phyloP scores from a whole-genome alignment of 2,329 filamentous ascomycete genomes.

The Pyrenophora teres region DNA sequence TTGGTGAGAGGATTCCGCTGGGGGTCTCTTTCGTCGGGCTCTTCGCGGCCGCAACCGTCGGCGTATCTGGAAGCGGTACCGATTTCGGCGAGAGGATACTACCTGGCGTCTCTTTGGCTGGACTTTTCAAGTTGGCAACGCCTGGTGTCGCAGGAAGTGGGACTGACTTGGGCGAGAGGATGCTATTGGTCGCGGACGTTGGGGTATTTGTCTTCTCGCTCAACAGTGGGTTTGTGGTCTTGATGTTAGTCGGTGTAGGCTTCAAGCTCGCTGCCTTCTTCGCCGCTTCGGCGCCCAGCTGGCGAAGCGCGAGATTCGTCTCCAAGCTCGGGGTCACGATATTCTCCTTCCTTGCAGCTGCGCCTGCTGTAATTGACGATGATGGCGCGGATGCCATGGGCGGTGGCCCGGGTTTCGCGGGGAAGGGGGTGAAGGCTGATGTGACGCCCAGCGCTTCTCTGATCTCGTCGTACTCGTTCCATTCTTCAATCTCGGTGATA shows the following conservation, averaged over 20 bases:
- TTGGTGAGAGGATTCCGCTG: constrained; percentile 29
- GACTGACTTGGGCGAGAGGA: constrained; percentile 13
- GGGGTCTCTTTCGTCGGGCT: not conserved
- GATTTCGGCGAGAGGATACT: constrained; percentile 18
- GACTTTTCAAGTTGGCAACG: constrained; percentile 20
- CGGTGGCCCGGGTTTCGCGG: constrained; percentile 31
- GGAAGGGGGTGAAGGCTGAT: constrained; percentile 37
- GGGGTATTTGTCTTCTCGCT: constrained; percentile 41
- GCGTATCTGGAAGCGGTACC: constrained; percentile 31
- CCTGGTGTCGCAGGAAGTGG: not conserved
- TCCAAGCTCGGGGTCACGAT: constrained; percentile 26
- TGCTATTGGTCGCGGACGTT: constrained; percentile 17
- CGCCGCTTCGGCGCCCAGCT: constrained; percentile 45
- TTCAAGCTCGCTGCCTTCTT: constrained; percentile 46
- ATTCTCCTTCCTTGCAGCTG: constrained; percentile 32
- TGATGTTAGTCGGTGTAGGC: constrained; percentile 36
- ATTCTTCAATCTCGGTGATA: constrained; percentile 92
- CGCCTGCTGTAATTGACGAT: constrained; percentile 14
- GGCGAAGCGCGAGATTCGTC: constrained; percentile 44
- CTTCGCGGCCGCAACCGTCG: constrained; percentile 8
- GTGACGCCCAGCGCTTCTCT: constrained; percentile 75
- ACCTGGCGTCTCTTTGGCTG: constrained; percentile 9
- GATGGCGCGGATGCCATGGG: constrained; percentile 7
- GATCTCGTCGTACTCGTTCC: constrained; percentile 98
- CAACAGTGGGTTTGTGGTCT: constrained; percentile 44